A percentile compares a stretch with the other conserved stretches of the same genome.
Conservation (phyloP, 2,329 filamentous ascomycete genomes). For the Ophiobolus disseminans region DNA sequence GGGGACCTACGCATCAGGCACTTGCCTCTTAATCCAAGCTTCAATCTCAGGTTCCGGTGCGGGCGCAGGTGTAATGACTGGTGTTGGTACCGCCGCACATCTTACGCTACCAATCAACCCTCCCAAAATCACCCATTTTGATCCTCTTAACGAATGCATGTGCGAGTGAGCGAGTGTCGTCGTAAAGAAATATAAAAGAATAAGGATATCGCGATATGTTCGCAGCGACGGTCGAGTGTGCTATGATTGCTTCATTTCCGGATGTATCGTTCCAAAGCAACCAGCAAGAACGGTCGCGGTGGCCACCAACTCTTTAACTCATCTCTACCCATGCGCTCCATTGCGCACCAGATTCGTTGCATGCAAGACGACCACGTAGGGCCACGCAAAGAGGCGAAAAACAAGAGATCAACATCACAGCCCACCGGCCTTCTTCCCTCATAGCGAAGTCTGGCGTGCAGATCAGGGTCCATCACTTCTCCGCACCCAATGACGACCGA, state of each 20-base stretch:
- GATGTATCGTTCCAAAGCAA: conserved; percentile 6
- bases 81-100: conserved; percentile 19
- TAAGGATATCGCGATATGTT: conserved; percentile 7
- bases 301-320: conserved; percentile 20
- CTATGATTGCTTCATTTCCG: conserved; percentile 26
- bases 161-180: conserved; percentile 23
- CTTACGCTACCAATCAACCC: conserved; percentile 17
- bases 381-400: conserved; percentile 29
- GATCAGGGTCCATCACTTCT: conserved; percentile 34
- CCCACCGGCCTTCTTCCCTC: conserved; percentile 20
- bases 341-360: conserved; percentile 18
- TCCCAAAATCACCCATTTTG: conserved; percentile 18
- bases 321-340: conserved; percentile 22
- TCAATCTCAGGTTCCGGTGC: conserved; percentile 26
- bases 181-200: conserved; percentile 11
- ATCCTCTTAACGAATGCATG: conserved; percentile 37
- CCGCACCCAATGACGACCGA: conserved; percentile 15
- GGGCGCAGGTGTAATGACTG: conserved; percentile 41
- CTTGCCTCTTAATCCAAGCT: conserved; percentile 27
- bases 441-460: conserved; percentile 17
- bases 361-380: conserved; percentile 5
- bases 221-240: conserved; percentile 11
- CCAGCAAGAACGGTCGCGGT: conserved; percentile 12
- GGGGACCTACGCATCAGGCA: conserved; percentile 41
- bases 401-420: conserved; percentile 30